phyloP scores from a whole-genome alignment of 2,329 filamentous ascomycete species.

The Tolypocladium amazonense region DNA sequence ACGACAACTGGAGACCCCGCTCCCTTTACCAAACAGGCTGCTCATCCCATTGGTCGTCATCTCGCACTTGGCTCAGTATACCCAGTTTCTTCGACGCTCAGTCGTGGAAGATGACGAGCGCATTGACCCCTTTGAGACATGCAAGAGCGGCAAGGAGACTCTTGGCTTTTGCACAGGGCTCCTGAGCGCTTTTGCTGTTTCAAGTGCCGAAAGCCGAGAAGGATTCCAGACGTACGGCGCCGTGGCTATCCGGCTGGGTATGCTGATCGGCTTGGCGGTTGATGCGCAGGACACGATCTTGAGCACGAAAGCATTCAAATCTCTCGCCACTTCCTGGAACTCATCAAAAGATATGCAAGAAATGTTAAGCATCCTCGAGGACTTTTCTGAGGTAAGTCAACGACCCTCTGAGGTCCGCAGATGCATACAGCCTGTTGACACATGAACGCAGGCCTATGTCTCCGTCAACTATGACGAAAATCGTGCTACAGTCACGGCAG shows the following conservation, averaged over 20 bases:
- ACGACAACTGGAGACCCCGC: not conserved
- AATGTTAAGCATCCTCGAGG: not conserved
- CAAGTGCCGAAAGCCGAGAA: conserved; percentile 12
- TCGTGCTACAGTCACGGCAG: not conserved
- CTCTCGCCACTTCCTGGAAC: not conserved
- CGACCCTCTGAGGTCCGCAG: not conserved
- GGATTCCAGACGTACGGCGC: conserved; percentile 24
- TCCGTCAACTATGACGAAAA: not conserved
- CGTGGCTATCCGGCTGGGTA: conserved; percentile 24
- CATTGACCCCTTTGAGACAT: not conserved
- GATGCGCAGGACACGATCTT: conserved; percentile 19
- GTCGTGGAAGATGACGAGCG: not conserved
- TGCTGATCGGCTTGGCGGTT: conserved; percentile 25
- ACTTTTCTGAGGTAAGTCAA: not conserved
- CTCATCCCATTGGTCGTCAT: conserved; percentile 26
- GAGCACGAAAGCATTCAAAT: not conserved
- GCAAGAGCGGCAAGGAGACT: conserved; percentile 1
- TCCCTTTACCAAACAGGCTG: conserved; percentile 17
- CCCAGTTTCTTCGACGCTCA: not conserved
- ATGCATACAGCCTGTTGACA: not conserved
- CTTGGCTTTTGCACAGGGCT: conserved; percentile 29
- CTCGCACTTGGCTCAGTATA: conserved; percentile 24
- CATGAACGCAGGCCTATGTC: not conserved
- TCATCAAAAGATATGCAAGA: not conserved
- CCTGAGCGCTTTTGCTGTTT: conserved; percentile 24